Evolutionary conservation across 305 asterid genomes (phyloP).

Genomic region (Fraxinus latifolia): DNA sequence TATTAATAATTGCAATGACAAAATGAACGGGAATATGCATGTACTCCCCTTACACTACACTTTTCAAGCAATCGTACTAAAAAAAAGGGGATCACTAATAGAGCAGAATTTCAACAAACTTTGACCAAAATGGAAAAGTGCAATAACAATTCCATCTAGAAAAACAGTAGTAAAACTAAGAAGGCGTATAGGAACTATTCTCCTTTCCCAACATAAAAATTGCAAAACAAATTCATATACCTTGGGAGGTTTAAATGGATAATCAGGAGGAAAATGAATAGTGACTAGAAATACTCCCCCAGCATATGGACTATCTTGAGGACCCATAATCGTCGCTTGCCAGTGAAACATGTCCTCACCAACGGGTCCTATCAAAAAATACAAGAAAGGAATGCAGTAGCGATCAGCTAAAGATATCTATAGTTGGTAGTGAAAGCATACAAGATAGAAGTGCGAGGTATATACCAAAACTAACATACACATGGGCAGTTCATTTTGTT

Average conservation of each 20-base stretch:
- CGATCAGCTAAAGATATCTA: background rate
- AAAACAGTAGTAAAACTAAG: background rate
- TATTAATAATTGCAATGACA: background rate
- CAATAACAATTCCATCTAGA: background rate
- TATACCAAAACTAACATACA: background rate
- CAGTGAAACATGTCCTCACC: slow-evolving; percentile 45
- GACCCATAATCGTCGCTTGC: slow-evolving; percentile 47
- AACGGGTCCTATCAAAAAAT: slow-evolving; percentile 31
- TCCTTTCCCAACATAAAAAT: background rate
- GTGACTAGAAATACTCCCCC: slow-evolving; percentile 43
- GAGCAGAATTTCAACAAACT: background rate
- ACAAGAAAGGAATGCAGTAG: background rate
- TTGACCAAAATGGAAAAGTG: background rate
- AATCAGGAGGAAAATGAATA: slow-evolving; percentile 39
- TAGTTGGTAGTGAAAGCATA: background rate
- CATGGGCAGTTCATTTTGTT: background rate
- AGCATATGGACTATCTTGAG: slow-evolving; percentile 43
- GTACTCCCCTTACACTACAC: background rate
- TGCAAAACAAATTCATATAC: slow-evolving; percentile 14
- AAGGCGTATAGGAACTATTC: background rate
- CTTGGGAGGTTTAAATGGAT: slow-evolving; percentile 44
- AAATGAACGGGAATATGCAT: background rate
- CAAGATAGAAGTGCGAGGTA: background rate
- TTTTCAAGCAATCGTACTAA: background rate
- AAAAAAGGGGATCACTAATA: background rate